phyloP scores from a whole-genome alignment of 192 early-diverging fungal genomes.

The Rhizoclosmatium globosum region DNA sequence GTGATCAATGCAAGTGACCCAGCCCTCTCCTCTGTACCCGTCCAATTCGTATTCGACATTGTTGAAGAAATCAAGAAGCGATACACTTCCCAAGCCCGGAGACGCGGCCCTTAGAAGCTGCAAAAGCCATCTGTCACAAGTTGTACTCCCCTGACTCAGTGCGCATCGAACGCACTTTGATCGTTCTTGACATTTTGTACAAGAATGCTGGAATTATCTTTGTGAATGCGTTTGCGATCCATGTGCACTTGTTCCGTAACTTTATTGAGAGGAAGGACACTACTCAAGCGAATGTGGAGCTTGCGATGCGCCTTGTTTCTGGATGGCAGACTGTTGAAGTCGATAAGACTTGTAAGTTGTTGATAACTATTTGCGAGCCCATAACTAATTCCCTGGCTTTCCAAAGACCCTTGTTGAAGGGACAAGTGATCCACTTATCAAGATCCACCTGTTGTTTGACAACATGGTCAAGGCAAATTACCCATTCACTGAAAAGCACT shows the following conservation, averaged over 20 bases:
- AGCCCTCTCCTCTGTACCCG: not conserved
- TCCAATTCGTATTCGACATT: constrained; percentile 2
- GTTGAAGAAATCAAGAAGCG: constrained; percentile 1
- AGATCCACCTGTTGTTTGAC: not conserved
- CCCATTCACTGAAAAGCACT: not conserved
- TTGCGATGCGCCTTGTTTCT: not conserved
- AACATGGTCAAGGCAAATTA: not conserved
- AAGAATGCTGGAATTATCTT: constrained; percentile 12
- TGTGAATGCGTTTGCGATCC: not conserved
- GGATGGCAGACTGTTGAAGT: constrained; percentile 16
- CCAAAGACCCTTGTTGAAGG: not conserved
- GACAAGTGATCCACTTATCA: not conserved
- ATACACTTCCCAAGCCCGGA: not conserved
- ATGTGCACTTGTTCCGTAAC: constrained; percentile 10
- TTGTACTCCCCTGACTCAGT: constrained; percentile 9
- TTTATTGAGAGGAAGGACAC: constrained; percentile 6
- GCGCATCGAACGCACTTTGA: not conserved
- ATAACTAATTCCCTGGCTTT: not conserved
- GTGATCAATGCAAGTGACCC: constrained; percentile 7
- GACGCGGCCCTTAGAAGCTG: not conserved
- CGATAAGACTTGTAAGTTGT: not conserved
- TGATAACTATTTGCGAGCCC: too few species aligned
- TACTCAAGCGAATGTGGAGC: not conserved
- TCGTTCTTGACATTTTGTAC: constrained; percentile 16
- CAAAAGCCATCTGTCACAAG: not conserved